Conservation (phyloP, 176 grass and related monocot species). For the Aegilops longissima region DNA sequence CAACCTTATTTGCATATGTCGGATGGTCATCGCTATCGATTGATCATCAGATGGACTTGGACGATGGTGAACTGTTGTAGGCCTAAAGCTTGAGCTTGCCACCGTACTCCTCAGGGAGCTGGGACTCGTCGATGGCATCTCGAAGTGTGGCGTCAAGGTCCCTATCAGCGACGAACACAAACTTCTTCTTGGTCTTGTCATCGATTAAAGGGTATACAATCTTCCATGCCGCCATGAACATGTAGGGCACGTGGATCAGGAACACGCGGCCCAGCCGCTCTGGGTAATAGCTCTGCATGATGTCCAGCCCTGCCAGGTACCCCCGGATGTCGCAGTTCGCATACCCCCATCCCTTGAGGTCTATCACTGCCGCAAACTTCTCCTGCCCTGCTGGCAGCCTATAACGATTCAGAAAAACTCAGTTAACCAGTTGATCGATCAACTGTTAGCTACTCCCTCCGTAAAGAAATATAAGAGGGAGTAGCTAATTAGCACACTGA, state of each 20-base stretch:
- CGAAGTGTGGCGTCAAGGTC: slow-evolving; percentile 46
- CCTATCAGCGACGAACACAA: slow-evolving; percentile 65
- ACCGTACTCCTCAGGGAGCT: slow-evolving; percentile 65
- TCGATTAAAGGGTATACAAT: slow-evolving; percentile 85
- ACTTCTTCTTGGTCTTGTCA: slow-evolving; percentile 81
- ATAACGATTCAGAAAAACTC: not conserved
- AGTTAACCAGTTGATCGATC: not conserved
- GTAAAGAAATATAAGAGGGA: too few relatives aligned
- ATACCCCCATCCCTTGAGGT: slow-evolving; percentile 72
- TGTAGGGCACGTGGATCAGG: slow-evolving; percentile 60
- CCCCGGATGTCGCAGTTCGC: slow-evolving; percentile 66
- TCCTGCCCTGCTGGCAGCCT: slow-evolving; percentile 52
- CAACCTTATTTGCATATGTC: not conserved
- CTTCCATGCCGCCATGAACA: slow-evolving; percentile 94
- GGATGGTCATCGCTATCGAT: not conserved
- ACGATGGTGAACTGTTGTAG: not conserved
- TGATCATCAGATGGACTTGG: not conserved
- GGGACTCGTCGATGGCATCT: slow-evolving; percentile 59
- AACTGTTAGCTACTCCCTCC: too few relatives aligned
- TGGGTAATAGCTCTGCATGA: slow-evolving; percentile 83
- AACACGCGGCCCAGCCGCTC: slow-evolving; percentile 63
- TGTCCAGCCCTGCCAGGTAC: slow-evolving; percentile 63
- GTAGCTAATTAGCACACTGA: too few relatives aligned
- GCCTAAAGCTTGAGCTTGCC: slow-evolving; percentile 42
- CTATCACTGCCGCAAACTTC: slow-evolving; percentile 62